Percentiles rank a stretch among this genome's conserved stretches.
phyloP scores from a whole-genome alignment of 495 filamentous ascomycete species.

The Penicillium parvum region DNA sequence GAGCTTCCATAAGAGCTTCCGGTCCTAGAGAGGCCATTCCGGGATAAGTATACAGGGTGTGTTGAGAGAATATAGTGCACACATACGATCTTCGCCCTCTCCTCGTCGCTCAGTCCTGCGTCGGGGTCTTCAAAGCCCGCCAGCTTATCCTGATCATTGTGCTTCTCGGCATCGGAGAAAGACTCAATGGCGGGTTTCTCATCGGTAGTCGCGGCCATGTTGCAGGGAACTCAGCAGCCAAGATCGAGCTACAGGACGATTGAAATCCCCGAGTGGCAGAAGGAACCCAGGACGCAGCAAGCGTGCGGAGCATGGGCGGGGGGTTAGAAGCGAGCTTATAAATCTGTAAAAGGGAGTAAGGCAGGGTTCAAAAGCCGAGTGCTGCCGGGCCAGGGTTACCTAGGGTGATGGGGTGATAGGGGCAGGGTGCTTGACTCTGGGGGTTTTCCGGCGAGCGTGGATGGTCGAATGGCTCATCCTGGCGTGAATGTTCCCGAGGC shows the following conservation, averaged over 20 bases:
- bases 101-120: slow-evolving; percentile 60
- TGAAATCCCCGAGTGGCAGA: background rate
- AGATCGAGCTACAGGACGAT: background rate
- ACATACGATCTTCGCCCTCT: slow-evolving; percentile 63
- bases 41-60: background rate
- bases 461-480: too few species aligned
- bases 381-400: background rate
- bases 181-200: slow-evolving; percentile 7
- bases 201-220: slow-evolving; percentile 13
- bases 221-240: background rate
- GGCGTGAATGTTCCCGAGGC: too few species aligned
- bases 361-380: background rate
- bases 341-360: slow-evolving; percentile 1
- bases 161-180: slow-evolving; percentile 24
- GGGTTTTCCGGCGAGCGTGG: too few species aligned
- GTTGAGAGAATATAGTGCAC: background rate
- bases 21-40: slow-evolving; percentile 47
- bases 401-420: too few species aligned
- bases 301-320: background rate
- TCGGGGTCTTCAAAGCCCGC: slow-evolving; percentile 56
- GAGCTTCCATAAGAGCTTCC: slow-evolving; percentile 63
- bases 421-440: too few species aligned
- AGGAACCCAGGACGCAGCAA: too few species aligned
- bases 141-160: slow-evolving; percentile 9
- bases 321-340: slow-evolving; percentile 13